Conservation (phyloP, 192 early-diverging fungal species). For the Haplosporangium gracile region DNA sequence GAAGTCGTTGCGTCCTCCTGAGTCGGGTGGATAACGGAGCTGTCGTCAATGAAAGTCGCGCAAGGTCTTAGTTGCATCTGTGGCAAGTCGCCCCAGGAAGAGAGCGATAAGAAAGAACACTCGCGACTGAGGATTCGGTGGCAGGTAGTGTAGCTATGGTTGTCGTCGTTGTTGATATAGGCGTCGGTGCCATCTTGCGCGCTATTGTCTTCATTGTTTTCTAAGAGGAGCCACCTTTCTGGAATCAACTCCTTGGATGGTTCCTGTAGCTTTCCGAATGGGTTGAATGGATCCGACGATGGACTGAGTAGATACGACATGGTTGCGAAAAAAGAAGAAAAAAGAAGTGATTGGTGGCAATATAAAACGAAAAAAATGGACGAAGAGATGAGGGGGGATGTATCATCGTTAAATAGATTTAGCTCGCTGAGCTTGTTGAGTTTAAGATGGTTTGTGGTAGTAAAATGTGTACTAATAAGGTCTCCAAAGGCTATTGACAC, state of each 20-base stretch:
- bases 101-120: not conserved
- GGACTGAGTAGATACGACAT: not conserved
- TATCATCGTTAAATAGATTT: too few species aligned
- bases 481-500: not conserved
- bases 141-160: too few species aligned
- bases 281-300: constrained; percentile 15
- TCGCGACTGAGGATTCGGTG: not conserved
- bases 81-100: not conserved
- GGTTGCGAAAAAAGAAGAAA: too few species aligned
- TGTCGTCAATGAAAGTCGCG: not conserved
- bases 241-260: not conserved
- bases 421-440: not conserved
- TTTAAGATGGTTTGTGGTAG: not conserved
- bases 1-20: not conserved
- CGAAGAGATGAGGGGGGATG: not conserved
- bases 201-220: not conserved
- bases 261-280: not conserved
- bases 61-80: not conserved
- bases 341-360: too few species aligned
- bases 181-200: too few species aligned
- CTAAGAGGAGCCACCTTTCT: not conserved
- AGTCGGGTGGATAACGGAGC: not conserved
- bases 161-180: too few species aligned
- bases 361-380: not conserved
- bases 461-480: not conserved